These are phyloP conservation scores for Xerocomus amazonicus DNA, from an alignment of 1,284 basidiomycete species.

Conservation along the genomic window DNA sequence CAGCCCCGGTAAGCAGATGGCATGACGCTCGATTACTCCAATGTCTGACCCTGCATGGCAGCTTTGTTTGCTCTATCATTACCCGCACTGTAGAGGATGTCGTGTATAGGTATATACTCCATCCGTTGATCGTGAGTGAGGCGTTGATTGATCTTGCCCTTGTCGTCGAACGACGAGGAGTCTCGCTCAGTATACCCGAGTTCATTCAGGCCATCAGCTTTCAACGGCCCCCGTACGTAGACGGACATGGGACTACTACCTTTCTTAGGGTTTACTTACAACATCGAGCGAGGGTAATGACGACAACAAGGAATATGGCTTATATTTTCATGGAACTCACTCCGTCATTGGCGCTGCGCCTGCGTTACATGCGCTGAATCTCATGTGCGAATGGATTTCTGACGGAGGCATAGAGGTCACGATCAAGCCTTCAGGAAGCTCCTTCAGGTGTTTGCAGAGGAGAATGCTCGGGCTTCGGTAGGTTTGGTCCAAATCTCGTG, in stretches of 20 bases:
- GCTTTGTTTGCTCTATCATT: constrained; percentile 23
- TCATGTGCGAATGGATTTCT: constrained; percentile 28
- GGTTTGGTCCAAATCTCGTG: not conserved
- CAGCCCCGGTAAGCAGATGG: constrained; percentile 18
- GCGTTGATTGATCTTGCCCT: constrained; percentile 22
- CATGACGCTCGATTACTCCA: too few relatives aligned
- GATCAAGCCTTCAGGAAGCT: constrained; percentile 7
- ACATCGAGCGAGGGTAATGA: constrained; percentile 4
- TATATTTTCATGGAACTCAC: constrained; percentile 21
- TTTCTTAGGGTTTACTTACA: constrained; percentile 17
- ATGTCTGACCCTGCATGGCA: not conserved
- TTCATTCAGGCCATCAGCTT: constrained; percentile 17
- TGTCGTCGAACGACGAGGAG: constrained; percentile 17
- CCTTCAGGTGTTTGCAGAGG: constrained; percentile 8
- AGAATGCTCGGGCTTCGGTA: constrained; percentile 11
- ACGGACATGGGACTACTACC: constrained; percentile 3
- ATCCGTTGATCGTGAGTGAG: constrained; percentile 16
- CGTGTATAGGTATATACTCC: constrained; percentile 19
- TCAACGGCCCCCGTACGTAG: constrained; percentile 17
- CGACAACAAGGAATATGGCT: constrained; percentile 11
- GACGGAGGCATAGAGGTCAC: constrained; percentile 12
- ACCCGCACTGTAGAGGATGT: constrained; percentile 15
- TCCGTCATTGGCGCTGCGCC: constrained; percentile 19
- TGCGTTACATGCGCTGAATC: constrained; percentile 15
- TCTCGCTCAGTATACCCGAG: constrained; percentile 12